Evolutionary conservation across 2,329 filamentous ascomycete genomes (phyloP), one percentile per base, ranked within the genome.

Genomic region (Trichoderma sp.): DNA sequence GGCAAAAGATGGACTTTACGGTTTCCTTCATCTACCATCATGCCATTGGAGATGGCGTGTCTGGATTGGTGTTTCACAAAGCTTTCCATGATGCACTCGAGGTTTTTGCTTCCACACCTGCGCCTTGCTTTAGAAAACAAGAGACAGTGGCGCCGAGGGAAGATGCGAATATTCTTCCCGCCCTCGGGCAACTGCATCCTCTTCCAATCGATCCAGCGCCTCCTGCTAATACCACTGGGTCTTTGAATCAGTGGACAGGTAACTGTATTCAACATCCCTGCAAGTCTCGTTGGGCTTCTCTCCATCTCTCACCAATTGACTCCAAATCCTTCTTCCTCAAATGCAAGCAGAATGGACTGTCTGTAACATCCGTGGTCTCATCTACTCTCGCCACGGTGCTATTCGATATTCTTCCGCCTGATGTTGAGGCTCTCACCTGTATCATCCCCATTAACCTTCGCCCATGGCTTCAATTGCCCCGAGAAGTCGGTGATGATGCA

Each of bases 21-120:
- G 81, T 79, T 1, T 74, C 74, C 2, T 85, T 83, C 74, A 75
- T 84, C 11, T 84, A 78, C 70, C 83, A 86, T 68, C 83, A 85
- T 74, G 81, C 79, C 2, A 75, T 85, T 60, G 80, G 79, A 3
- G 83, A 86, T 71, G 83, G 83, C 1, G 74, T 74, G 10, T 83
- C 82, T 0, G 82, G 80, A 0, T 77, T 82, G 32, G 76, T 80
- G 0, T 85, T 85, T 69, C 83, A 85, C 66, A 72, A 76, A 10
- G 75, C 77, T 0, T 82, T 85, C 46, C 76, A 80, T 5, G 71
- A 73, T 5, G 80, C 79, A 5, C 70, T 85, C 14, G 70, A 75
- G 16, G 7, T 10, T n/a, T 5, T n/a, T 43, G 28, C 56, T 28
- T 59, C 34, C 1, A 30, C 51, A n/a, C 39, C 16, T 21, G 28